phyloP scores from a whole-genome alignment of 495 filamentous ascomycete species.

The Ascodesmis nigricans region DNA sequence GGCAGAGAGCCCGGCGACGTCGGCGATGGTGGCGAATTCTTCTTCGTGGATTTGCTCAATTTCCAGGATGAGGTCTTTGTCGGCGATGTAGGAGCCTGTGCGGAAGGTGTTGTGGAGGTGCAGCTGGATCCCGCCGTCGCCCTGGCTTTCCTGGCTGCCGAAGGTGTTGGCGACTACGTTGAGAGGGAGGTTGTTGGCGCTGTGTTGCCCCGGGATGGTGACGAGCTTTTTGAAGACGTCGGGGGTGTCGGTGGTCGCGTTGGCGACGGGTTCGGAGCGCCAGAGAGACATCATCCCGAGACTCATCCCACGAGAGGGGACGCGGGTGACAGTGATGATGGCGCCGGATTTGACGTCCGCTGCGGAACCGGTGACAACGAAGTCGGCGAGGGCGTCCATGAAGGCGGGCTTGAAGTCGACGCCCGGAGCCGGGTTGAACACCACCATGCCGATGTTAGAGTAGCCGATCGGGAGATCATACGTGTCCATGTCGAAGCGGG shows the following conservation, averaged over 20 bases:
- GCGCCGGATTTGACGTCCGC: slow-evolving; percentile 1
- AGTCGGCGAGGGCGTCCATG: not conserved
- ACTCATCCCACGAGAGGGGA: not conserved
- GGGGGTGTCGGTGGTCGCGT: not conserved
- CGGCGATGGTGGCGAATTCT: slow-evolving; percentile 4
- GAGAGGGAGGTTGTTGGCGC: not conserved
- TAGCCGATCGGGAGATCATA: no score
- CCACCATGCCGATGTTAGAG: no score
- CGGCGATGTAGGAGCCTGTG: slow-evolving; percentile 7
- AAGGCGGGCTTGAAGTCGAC: not conserved
- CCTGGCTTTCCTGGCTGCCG: no score
- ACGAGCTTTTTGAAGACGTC: not conserved
- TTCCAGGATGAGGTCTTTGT: slow-evolving; percentile 2
- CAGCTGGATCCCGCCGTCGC: not conserved
- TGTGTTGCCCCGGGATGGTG: not conserved
- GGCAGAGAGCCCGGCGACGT: slow-evolving; percentile 2
- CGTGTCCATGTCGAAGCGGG: slow-evolving; percentile 12
- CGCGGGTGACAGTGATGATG: not conserved
- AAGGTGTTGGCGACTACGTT: not conserved
- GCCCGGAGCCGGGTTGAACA: not conserved
- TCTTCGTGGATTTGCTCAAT: slow-evolving; percentile 8
- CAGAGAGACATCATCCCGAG: not conserved
- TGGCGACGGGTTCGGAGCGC: not conserved
- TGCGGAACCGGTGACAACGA: not conserved
- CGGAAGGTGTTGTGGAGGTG: slow-evolving; percentile 5